phyloP scores from a whole-genome alignment of 306 rosid species.

The Chamaecrista fasciculata region DNA sequence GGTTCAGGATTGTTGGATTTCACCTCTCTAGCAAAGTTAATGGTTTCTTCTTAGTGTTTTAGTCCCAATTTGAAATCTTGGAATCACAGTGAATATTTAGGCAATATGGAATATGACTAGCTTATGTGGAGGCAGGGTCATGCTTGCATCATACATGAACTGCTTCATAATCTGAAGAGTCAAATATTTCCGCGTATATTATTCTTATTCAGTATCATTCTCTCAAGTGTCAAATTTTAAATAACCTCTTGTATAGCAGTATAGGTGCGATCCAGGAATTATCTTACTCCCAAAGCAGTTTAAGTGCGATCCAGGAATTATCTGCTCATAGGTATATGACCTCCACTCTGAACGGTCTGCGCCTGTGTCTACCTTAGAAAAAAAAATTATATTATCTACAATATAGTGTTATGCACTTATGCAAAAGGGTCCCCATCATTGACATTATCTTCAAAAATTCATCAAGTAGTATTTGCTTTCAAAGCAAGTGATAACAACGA shows the following conservation, averaged over 20 bases:
- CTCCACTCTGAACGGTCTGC: conserved; percentile 30
- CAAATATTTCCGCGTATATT: neutral
- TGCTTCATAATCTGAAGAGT: neutral
- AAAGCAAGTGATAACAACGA: conserved; percentile 5
- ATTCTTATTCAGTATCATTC: neutral
- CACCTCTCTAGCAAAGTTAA: too few relatives aligned
- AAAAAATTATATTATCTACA: conserved; percentile 3
- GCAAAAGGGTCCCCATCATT: conserved; percentile 18
- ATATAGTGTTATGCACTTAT: neutral
- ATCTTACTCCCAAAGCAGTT: neutral
- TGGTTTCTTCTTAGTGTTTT: too few relatives aligned
- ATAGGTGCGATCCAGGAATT: conserved; percentile 39
- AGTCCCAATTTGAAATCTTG: too few relatives aligned
- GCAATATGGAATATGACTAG: too few relatives aligned
- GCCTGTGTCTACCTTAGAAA: neutral
- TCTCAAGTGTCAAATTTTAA: neutral
- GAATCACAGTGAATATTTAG: too few relatives aligned
- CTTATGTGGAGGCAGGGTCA: neutral
- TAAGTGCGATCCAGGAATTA: conserved; percentile 39
- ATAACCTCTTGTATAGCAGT: neutral
- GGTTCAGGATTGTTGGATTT: too few relatives aligned
- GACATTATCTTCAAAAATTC: neutral
- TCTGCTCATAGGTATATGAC: conserved; percentile 8
- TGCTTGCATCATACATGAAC: conserved; percentile 12
- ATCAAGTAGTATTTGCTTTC: conserved; percentile 13